phyloP scores from a whole-genome alignment of 1,284 basidiomycete species.

The Ustilago bromivora region DNA sequence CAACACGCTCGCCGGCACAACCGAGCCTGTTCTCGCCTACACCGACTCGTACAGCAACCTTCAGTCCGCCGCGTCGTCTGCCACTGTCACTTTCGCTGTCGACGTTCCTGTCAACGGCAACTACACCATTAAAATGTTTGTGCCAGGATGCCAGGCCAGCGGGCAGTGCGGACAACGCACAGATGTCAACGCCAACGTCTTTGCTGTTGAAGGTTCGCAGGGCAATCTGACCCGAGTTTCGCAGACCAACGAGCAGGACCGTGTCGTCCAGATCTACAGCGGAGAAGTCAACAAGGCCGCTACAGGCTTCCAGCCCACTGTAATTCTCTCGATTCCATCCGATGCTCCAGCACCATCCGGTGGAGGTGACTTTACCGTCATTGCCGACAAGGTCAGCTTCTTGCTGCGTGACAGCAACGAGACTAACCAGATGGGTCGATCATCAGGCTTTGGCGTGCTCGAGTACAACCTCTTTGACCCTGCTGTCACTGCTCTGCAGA shows the following conservation, averaged over 20 bases:
- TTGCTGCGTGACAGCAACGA: conserved; percentile 57
- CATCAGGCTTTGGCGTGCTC: conserved; percentile 55
- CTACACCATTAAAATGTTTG: conserved; percentile 85
- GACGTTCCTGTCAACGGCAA: conserved; percentile 87
- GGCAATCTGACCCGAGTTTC: conserved; percentile 75
- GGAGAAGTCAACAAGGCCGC: conserved; percentile 78
- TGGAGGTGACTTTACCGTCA: conserved; percentile 81
- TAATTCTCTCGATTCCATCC: conserved; percentile 56
- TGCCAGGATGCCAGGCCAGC: conserved; percentile 86
- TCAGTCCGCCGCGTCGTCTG: conserved; percentile 75
- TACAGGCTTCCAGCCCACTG: conserved; percentile 48
- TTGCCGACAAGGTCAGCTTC: conserved; percentile 73
- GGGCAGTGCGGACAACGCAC: conserved; percentile 85
- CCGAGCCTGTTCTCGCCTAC: conserved; percentile 80
- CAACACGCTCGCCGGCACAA: conserved; percentile 77
- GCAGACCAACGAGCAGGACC: conserved; percentile 80
- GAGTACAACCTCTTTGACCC: conserved; percentile 61
- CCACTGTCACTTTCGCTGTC: conserved; percentile 84
- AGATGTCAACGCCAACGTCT: conserved; percentile 83
- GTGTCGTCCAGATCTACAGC: conserved; percentile 78
- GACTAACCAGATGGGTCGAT: conserved; percentile 44
- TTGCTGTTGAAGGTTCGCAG: conserved; percentile 72
- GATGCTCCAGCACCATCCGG: conserved; percentile 74
- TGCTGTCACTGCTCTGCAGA: conserved; percentile 27
- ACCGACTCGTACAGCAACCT: conserved; percentile 78